Evolutionary conservation across 495 filamentous ascomycete species (phyloP).

Genomic region (Pseudoneurospora amorphoporcata): DNA sequence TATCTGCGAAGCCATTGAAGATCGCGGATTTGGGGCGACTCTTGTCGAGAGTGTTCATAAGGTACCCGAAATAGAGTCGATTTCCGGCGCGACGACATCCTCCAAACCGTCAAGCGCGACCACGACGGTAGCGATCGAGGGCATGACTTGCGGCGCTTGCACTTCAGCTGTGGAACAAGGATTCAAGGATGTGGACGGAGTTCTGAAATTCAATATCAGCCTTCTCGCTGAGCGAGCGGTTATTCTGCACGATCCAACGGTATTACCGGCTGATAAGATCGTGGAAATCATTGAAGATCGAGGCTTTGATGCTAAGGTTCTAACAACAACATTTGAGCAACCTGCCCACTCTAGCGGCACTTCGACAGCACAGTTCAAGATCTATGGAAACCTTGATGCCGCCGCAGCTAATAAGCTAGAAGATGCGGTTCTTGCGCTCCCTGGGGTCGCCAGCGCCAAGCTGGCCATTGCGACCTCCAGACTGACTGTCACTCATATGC

Average conservation of each 20-base stretch:
- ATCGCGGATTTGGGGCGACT: slow-evolving; percentile 81
- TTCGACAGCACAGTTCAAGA: slow-evolving; percentile 59
- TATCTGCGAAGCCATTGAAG: slow-evolving; percentile 76
- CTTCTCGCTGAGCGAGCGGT: slow-evolving; percentile 87
- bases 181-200: slow-evolving; percentile 61
- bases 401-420: slow-evolving; percentile 63
- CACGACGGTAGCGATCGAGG: slow-evolving; percentile 83
- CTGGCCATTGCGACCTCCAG: slow-evolving; percentile 59
- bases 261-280: slow-evolving; percentile 61
- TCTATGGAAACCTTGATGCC: slow-evolving; percentile 70
- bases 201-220: slow-evolving; percentile 87
- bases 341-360: slow-evolving; percentile 36
- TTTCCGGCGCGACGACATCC: slow-evolving; percentile 4
- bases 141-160: slow-evolving; percentile 96
- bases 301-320: slow-evolving; percentile 80
- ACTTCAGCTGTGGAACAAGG: slow-evolving; percentile 81
- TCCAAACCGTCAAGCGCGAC: slow-evolving; percentile 35
- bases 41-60: slow-evolving; percentile 47
- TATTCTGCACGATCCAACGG: slow-evolving; percentile 64
- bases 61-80: slow-evolving; percentile 25
- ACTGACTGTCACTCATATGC: slow-evolving; percentile 58
- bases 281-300: slow-evolving; percentile 84
- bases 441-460: slow-evolving; percentile 64
- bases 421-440: slow-evolving; percentile 48
- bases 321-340: slow-evolving; percentile 46